Evolutionary conservation across 2,329 filamentous ascomycete genomes (phyloP), one percentile per base, ranked within the genome.

Genomic region (Fusarium udum): DNA sequence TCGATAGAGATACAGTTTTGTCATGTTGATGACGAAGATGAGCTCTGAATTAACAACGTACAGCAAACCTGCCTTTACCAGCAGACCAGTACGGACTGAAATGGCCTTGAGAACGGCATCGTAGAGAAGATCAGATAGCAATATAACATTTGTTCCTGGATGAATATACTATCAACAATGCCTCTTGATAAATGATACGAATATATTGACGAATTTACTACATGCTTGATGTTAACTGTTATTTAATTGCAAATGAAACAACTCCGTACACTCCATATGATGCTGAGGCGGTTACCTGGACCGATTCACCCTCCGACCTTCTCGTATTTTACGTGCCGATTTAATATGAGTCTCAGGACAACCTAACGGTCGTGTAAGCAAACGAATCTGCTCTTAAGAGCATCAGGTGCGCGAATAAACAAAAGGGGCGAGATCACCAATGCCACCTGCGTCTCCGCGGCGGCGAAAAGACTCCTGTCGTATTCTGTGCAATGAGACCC

Each of bases 371-470:
- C 53, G 61, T 70, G 61, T 61, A 56, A 67, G 72, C 61, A 59
- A 74, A 73, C 20, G 45, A 66, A 52, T 68, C 67, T 68, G 59
- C 62, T 60, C 53, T 61, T 42, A 49, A 51, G 45, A 61, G 64
- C 40, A 73, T 62, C 48, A 75, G 69, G 46, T 73, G 65, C 67
- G 65, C 49, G 49, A 72, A 56, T 55, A 62, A 57, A 69, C 45
- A 46, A 65, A 61, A 57, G 42, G 51, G 70, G 46, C 39, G 64
- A 74, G 58, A 58, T 61, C 67, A 68, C 67, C 48, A 46, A 56
- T 42, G 42, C 46, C 43, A 56, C 61, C 46, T 52, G 53, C 32
- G n/a, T 51, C 66, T 61, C 51, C 39, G 26, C 28, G 28, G 42
- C n/a, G 39, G 64, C 43, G 51, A 28, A 64, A 42, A 52, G 55